Evolutionary conservation across 768 basidiomycete genomes (phyloP).

Genomic region (Leccinum variicolor): DNA sequence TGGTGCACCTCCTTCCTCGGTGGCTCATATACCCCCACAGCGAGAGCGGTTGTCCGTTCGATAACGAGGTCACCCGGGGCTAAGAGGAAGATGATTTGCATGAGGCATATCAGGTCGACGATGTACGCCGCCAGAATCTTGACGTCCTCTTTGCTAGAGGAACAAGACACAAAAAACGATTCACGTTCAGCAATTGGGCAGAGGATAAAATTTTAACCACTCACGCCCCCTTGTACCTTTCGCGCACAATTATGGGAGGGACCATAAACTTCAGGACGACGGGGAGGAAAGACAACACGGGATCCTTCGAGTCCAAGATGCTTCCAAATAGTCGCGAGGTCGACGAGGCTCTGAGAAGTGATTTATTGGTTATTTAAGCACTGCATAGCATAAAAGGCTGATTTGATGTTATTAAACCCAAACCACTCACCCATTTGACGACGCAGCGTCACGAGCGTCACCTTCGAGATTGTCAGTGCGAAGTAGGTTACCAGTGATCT

Average conservation of each 20-base stretch:
- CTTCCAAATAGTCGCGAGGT: not conserved
- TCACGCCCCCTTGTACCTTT: constrained; percentile 6
- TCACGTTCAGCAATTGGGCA: not conserved
- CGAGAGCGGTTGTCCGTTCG: not conserved
- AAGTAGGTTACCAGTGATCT: no score
- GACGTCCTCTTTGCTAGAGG: constrained; percentile 5
- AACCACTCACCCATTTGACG: no score
- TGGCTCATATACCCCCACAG: not conserved
- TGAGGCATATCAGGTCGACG: constrained; percentile 13
- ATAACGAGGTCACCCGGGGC: not conserved
- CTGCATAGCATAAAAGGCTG: no score
- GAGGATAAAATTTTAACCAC: not conserved
- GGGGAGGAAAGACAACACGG: not conserved
- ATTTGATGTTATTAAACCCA: no score
- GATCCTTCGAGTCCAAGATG: not conserved
- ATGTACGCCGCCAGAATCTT: constrained; percentile 12
- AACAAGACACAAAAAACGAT: not conserved
- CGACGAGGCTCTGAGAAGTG: constrained; percentile 2
- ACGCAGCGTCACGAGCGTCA: no score
- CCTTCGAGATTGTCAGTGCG: no score
- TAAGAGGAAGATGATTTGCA: constrained; percentile 13
- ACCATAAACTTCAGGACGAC: not conserved
- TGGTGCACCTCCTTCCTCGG: not conserved
- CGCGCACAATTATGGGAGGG: not conserved
- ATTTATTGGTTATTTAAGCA: no score